phyloP scores from a whole-genome alignment of 163 green algal genomes.

The Scenedesmus sp. region DNA sequence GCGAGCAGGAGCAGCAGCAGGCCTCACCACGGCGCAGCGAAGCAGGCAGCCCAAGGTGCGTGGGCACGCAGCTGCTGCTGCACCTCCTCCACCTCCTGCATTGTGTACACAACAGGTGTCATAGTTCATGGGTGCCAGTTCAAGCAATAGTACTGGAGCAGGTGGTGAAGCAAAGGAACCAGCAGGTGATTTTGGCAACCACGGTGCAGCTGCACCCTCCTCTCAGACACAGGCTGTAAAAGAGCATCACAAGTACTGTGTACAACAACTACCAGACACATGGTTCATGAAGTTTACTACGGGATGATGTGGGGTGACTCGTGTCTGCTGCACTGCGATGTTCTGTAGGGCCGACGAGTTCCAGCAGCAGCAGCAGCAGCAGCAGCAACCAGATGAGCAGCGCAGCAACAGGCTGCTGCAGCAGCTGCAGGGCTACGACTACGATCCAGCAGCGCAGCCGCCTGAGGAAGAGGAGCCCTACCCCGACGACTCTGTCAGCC shows the following conservation, averaged over 20 bases:
- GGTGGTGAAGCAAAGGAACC: no score
- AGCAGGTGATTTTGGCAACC: no score
- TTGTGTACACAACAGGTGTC: no score
- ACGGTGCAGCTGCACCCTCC: no score
- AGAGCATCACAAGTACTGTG: no score
- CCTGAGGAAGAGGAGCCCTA: slow-evolving; percentile 24
- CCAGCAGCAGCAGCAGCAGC: slow-evolving; percentile 19
- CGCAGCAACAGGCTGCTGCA: slow-evolving; percentile 21
- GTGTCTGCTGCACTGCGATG: background rate
- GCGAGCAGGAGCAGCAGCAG: slow-evolving; percentile 16
- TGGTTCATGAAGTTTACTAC: no score
- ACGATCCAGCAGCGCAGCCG: slow-evolving; percentile 42
- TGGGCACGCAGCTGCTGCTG: background rate
- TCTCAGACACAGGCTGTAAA: no score
- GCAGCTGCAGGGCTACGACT: slow-evolving; percentile 53
- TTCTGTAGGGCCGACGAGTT: slow-evolving; percentile 7
- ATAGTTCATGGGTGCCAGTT: no score
- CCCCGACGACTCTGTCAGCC: slow-evolving; percentile 38
- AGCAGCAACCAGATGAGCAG: background rate
- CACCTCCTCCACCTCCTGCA: no score
- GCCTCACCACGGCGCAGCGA: background rate
- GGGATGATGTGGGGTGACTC: background rate
- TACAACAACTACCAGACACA: no score
- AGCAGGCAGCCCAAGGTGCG: background rate
- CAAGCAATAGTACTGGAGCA: no score